Evolutionary conservation across 1,284 basidiomycete species (phyloP).

Genomic region (Tylopilus sp.): DNA sequence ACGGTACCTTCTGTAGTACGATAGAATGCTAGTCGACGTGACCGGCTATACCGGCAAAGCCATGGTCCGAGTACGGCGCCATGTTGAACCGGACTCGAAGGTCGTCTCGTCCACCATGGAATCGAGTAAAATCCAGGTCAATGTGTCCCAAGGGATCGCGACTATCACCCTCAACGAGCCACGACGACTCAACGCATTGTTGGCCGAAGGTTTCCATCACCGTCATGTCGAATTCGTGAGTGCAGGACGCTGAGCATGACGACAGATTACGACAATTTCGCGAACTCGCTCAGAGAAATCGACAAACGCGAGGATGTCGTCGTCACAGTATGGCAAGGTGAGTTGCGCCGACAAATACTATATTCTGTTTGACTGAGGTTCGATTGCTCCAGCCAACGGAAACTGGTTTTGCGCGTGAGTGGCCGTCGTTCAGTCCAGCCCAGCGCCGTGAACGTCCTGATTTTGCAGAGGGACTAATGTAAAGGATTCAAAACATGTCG

Average conservation of each 20-base stretch:
- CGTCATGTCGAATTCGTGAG: not conserved
- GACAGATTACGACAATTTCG: constrained; percentile 60
- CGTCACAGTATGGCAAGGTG: constrained; percentile 66
- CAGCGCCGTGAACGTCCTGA: not conserved
- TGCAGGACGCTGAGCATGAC: not conserved
- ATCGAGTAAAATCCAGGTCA: constrained; percentile 42
- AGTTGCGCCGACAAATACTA: constrained; percentile 8
- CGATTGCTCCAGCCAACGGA: constrained; percentile 47
- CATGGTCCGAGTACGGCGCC: not conserved
- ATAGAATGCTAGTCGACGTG: not conserved
- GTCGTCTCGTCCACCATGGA: constrained; percentile 15
- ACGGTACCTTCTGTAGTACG: no score
- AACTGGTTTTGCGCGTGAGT: constrained; percentile 71
- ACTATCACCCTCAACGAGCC: constrained; percentile 67
- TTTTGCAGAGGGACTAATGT: constrained; percentile 52
- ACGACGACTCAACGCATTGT: constrained; percentile 57
- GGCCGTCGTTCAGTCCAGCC: not conserved
- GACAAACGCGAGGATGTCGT: constrained; percentile 60
- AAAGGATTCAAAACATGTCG: constrained; percentile 23
- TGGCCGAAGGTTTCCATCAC: constrained; percentile 44
- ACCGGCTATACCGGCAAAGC: constrained; percentile 15
- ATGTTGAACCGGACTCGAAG: not conserved
- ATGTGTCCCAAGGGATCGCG: constrained; percentile 56
- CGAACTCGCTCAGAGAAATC: constrained; percentile 52
- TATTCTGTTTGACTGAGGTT: not conserved